phyloP scores from a whole-genome alignment of 163 green algal species.

The Scenedesmus sp. region DNA sequence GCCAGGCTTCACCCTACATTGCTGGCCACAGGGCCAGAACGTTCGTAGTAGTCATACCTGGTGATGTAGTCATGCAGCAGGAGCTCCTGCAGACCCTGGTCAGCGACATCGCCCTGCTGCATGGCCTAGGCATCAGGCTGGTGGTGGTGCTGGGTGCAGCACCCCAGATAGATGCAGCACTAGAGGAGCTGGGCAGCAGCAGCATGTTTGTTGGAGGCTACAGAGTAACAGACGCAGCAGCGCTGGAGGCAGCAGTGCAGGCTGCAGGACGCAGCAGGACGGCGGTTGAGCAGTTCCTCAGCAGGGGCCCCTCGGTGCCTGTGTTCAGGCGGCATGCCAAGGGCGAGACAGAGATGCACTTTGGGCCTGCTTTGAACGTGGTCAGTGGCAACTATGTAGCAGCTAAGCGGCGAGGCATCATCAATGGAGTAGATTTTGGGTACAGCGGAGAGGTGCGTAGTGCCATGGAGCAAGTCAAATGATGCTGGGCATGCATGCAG shows the following conservation, averaged over 20 bases:
- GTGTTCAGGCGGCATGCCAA: constrained; percentile 92
- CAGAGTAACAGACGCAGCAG: constrained; percentile 83
- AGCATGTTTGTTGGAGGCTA: constrained; percentile 81
- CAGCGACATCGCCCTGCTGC: constrained; percentile 85
- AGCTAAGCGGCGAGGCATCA: constrained; percentile 89
- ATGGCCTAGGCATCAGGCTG: constrained; percentile 88
- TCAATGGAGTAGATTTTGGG: constrained; percentile 96
- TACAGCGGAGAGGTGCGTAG: constrained; percentile 83
- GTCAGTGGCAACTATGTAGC: constrained; percentile 95
- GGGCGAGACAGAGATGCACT: constrained; percentile 75
- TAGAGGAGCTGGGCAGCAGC: constrained; percentile 67
- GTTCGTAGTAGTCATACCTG: constrained; percentile 94
- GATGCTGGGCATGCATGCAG: background rate
- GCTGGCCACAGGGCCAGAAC: constrained; percentile 83
- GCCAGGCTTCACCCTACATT: constrained; percentile 92
- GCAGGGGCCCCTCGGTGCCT: constrained; percentile 81
- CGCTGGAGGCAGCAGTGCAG: constrained; percentile 86
- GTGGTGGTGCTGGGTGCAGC: constrained; percentile 90
- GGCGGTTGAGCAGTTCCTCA: constrained; percentile 86
- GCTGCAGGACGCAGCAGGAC: constrained; percentile 82
- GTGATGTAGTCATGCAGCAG: constrained; percentile 78
- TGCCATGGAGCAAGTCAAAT: background rate
- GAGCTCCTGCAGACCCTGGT: constrained; percentile 74
- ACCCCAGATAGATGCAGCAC: constrained; percentile 82
- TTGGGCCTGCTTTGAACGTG: constrained; percentile 83